phyloP scores from a whole-genome alignment of 31 red algal species.

The Porphyra umbilicalis region DNA sequence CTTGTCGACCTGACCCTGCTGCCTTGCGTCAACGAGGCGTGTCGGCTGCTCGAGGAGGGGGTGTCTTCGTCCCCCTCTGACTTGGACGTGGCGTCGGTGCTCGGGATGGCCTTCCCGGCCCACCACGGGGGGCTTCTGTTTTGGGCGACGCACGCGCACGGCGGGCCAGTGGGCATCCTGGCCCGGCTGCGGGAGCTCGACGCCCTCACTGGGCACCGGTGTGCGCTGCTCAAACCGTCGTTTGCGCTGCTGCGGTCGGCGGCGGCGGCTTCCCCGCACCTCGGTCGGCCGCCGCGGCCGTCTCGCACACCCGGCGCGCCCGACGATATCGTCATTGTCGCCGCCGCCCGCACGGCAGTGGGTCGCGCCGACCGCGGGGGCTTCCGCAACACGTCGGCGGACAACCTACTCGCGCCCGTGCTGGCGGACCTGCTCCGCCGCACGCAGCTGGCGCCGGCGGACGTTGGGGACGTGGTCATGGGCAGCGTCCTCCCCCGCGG shows the following conservation, averaged over 20 bases:
- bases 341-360: conserved; percentile 86
- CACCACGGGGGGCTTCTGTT: conserved; percentile 85
- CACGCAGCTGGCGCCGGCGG: conserved; percentile 21
- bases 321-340: conserved; percentile 88
- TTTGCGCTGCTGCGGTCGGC: conserved; percentile 52
- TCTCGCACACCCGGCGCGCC: conserved; percentile 24
- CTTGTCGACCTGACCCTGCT: conserved; percentile 78
- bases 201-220: conserved; percentile 33
- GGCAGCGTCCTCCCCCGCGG: conserved; percentile 74
- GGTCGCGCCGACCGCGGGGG: conserved; percentile 74
- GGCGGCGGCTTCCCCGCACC: conserved; percentile 6
- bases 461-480: conserved; percentile 68
- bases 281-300: conserved; percentile 21
- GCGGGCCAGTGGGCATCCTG: conserved; percentile 53
- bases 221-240: conserved; percentile 85
- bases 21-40: conserved; percentile 89
- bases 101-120: conserved; percentile 91
- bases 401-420: conserved; percentile 69
- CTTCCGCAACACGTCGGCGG: conserved; percentile 87
- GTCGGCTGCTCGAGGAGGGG: conserved; percentile 82
- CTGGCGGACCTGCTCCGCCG: conserved; percentile 56
- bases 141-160: conserved; percentile 71
- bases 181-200: conserved; percentile 44
- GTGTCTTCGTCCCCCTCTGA: conserved; percentile 53
- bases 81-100: conserved; percentile 72